A percentile compares a stretch with the other conserved stretches of the same genome.
Conservation (phyloP, 805 yeast species). For the Ascoidea rubescens region DNA sequence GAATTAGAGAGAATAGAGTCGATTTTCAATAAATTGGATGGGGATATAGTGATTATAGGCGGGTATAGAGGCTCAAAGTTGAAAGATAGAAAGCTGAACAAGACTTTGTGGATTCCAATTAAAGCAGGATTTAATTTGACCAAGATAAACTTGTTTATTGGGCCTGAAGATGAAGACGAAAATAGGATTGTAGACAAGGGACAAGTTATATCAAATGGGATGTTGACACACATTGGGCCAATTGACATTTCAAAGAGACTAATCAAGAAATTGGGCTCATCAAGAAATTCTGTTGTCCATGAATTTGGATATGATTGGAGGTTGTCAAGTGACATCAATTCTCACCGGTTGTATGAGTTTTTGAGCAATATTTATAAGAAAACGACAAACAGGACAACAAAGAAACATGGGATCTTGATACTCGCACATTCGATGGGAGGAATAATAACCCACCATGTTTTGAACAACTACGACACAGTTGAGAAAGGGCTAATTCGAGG, state of each 20-base stretch:
- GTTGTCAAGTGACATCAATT: conserved; percentile 43
- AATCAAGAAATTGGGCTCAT: conserved; percentile 34
- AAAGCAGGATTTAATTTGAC: conserved; percentile 72
- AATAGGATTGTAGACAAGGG: conserved; percentile 26
- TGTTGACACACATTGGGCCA: conserved; percentile 76
- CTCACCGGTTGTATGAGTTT: conserved; percentile 36
- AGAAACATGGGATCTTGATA: conserved; percentile 48
- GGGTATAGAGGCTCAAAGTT: conserved; percentile 81
- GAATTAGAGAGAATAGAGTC: conserved; percentile 20
- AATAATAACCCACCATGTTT: conserved; percentile 62
- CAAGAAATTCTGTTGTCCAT: conserved; percentile 46
- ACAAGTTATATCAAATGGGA: conserved; percentile 55
- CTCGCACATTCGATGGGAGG: conserved; percentile 97
- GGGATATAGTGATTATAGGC: conserved; percentile 71
- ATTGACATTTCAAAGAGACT: conserved; percentile 61
- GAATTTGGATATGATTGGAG: conserved; percentile 96
- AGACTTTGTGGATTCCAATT: conserved; percentile 75
- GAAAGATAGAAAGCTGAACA: conserved; percentile 46
- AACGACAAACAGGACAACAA: conserved; percentile 16
- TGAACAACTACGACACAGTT: conserved; percentile 26
- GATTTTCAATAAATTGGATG: conserved; percentile 48
- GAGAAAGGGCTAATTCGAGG: conserved; percentile 62
- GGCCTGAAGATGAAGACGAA: conserved; percentile 66
- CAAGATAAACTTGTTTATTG: conserved; percentile 55
- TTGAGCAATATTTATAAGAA: conserved; percentile 29